Percentiles rank a stretch among this genome's conserved stretches.
These are phyloP conservation scores for Fraxinus angustifolia DNA, from an alignment of 305 asterid species.

Conservation along the genomic window DNA sequence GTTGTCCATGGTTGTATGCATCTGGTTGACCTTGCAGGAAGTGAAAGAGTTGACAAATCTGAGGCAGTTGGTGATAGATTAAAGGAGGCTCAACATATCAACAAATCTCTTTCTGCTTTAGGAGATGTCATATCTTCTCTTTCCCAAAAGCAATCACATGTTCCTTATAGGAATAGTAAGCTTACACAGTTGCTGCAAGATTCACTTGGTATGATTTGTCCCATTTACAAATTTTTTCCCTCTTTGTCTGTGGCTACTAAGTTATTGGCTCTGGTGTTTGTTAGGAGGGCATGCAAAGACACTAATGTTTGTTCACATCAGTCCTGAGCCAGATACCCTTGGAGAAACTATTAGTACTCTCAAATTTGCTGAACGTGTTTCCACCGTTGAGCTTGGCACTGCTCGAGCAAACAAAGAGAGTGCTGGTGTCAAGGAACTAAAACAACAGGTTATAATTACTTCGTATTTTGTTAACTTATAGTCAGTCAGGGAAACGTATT, in stretches of 20 bases:
- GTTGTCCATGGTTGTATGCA: conserved; percentile 83
- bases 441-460: conserved; percentile 62
- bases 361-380: conserved; percentile 90
- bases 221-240: not conserved
- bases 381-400: conserved; percentile 83
- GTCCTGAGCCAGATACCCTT: conserved; percentile 71
- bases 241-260: conserved; percentile 4
- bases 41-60: conserved; percentile 78
- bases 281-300: conserved; percentile 94
- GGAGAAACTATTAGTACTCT: conserved; percentile 91
- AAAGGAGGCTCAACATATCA: conserved; percentile 83
- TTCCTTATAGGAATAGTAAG: conserved; percentile 92
- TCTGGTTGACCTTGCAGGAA: conserved; percentile 95
- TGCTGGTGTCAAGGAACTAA: conserved; percentile 67
- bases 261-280: not conserved
- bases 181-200: conserved; percentile 95
- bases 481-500: not conserved
- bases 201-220: conserved; percentile 70
- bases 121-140: conserved; percentile 92
- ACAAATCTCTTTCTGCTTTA: conserved; percentile 80
- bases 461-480: not conserved
- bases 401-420: conserved; percentile 71
- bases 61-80: conserved; percentile 76
- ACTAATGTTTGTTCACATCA: conserved; percentile 86
- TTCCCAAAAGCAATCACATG: conserved; percentile 71